Evolutionary conservation across 2,329 filamentous ascomycete species (phyloP), one percentile per base, ranked within the genome.

Genomic region (Aspergillus puulaauensis): DNA sequence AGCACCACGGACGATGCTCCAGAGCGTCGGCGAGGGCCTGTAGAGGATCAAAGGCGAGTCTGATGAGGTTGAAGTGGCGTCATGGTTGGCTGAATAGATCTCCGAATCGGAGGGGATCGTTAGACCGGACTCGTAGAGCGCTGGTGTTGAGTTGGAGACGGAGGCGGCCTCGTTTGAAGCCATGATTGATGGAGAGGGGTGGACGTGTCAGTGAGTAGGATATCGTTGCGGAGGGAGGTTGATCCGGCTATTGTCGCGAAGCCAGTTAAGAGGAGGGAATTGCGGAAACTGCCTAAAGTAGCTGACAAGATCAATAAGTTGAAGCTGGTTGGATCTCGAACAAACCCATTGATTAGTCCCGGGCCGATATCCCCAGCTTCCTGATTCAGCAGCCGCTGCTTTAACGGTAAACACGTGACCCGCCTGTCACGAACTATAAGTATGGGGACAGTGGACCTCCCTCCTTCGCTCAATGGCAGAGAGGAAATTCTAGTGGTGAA

Each of bases 11-110:
- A 97, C 65, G 61, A 99, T 75, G 9, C 90, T 87, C 90, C 91
- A 96, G 45, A 96, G 69, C 0, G 93, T 96, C 0, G 92, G 96
- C 2, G 95, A 93, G 3, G 93, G 91, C 64, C 87, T 86, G 82
- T 98, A 99, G 47, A 98, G 84, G 58, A 78, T 69, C 62, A 78
- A 57, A 27, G 75, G 69, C 44, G 77, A 72, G 65, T 72, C 70
- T 39, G 74, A 68, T 44, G 72, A 65, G 54, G 75, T 69, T 44
- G 73, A 64, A 39, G 72, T 41, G 17, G 57, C 68, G 8, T 76
- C 74, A 56, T 75, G 68, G 64, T 75, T 71, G 60, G 76, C 63
- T 6, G 77, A 79, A 63, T 79, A 80, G 63, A 75, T 76, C 62
- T 80, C 77, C 23, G 77, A 79, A 61, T 80, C 77, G n/a, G 77